A percentile compares a stretch with the other conserved stretches of the same genome.
Conservation (phyloP, 768 basidiomycete genomes). For the Hericium alpestre region DNA sequence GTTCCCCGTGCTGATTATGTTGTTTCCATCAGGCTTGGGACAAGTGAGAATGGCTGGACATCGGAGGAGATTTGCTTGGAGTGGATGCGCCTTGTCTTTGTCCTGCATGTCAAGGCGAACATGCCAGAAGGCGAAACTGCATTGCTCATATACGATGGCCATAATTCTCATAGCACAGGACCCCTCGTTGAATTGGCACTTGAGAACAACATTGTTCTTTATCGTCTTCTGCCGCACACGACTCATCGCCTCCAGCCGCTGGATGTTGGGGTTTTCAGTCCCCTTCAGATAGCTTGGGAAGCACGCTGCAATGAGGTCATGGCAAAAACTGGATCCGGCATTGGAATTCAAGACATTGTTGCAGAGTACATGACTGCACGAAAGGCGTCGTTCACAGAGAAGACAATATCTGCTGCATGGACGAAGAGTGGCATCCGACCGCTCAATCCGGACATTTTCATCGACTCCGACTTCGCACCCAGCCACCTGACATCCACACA, state of each 20-base stretch:
- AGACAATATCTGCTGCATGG: neutral
- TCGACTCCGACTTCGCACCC: neutral
- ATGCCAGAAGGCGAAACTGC: slow-evolving; percentile 21
- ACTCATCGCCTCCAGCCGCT: slow-evolving; percentile 35
- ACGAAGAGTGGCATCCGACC: neutral
- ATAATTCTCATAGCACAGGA: slow-evolving; percentile 28
- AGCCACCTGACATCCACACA: neutral
- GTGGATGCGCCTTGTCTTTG: slow-evolving; percentile 32
- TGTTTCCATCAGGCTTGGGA: slow-evolving; percentile 18
- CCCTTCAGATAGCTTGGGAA: slow-evolving; percentile 20
- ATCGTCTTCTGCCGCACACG: slow-evolving; percentile 28
- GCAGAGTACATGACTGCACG: neutral
- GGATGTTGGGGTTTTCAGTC: slow-evolving; percentile 31
- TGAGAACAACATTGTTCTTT: slow-evolving; percentile 21
- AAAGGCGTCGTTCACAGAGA: neutral
- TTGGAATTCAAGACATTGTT: neutral
- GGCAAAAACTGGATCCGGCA: neutral
- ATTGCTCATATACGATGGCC: slow-evolving; percentile 34
- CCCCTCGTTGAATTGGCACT: slow-evolving; percentile 19
- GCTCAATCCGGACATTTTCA: neutral
- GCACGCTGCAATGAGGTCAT: no score
- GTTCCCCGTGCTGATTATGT: neutral
- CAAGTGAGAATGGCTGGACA: slow-evolving; percentile 33
- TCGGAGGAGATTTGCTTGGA: slow-evolving; percentile 22
- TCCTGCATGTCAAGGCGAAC: slow-evolving; percentile 23